Evolutionary conservation across 768 basidiomycete genomes (phyloP).

Genomic region (Tricholoma furcatifolium): DNA sequence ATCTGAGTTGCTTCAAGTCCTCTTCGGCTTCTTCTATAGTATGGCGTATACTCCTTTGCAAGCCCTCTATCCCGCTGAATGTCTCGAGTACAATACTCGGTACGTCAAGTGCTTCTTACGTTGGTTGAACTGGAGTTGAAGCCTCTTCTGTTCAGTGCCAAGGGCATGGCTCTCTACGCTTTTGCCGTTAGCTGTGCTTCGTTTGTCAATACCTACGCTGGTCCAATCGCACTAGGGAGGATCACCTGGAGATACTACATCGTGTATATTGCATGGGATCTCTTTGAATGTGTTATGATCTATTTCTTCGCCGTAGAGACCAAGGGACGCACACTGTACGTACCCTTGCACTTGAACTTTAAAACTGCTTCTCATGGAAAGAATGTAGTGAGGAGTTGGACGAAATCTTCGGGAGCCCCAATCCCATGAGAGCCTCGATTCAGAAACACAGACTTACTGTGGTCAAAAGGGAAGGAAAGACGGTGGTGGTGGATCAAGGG

Average conservation of each 20-base stretch:
- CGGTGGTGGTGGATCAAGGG: constrained; percentile 20
- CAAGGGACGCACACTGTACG: constrained; percentile 40
- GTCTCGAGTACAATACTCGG: constrained; percentile 52
- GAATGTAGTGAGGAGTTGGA: constrained; percentile 37
- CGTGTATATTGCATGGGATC: constrained; percentile 40
- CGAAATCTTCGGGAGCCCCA: constrained; percentile 36
- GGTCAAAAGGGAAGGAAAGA: constrained; percentile 30
- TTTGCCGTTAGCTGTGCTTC: constrained; percentile 43
- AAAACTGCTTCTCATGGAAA: not conserved
- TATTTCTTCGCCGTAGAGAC: constrained; percentile 43
- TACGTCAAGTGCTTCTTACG: constrained; percentile 12
- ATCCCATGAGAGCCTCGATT: constrained; percentile 41
- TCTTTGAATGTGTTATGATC: constrained; percentile 36
- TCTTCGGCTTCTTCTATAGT: constrained; percentile 54
- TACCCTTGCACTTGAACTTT: not conserved
- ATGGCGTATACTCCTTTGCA: constrained; percentile 61
- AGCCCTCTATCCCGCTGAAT: constrained; percentile 55
- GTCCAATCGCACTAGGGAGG: constrained; percentile 33
- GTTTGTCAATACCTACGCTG: constrained; percentile 52
- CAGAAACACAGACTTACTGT: constrained; percentile 38
- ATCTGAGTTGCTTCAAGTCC: constrained; percentile 33
- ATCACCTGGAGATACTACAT: constrained; percentile 40
- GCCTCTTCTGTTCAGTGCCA: constrained; percentile 35
- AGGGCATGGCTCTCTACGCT: constrained; percentile 57
- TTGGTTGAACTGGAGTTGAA: not conserved